Percentiles rank a stretch among this genome's conserved stretches.
These are phyloP conservation scores for Rosa multiflora DNA, from an alignment of 306 rosid species.

Conservation along the genomic window DNA sequence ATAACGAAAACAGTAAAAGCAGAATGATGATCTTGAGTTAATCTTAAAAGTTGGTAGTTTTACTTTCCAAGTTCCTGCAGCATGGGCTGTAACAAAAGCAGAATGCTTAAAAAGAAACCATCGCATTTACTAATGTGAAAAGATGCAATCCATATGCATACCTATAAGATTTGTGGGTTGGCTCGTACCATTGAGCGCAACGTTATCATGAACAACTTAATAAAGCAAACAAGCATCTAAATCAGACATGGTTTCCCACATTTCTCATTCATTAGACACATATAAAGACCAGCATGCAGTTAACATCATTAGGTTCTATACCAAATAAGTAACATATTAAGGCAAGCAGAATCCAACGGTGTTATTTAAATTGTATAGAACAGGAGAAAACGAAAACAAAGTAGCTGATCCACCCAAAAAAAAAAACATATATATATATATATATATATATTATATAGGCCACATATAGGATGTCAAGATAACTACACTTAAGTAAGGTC, in stretches of 20 bases:
- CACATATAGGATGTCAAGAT: too few relatives aligned
- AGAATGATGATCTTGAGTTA: constrained; percentile 72
- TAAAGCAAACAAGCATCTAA: neutral
- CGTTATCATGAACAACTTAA: constrained; percentile 21
- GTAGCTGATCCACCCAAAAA: too few relatives aligned
- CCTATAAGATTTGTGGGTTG: constrained; percentile 94
- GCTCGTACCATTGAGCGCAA: constrained; percentile 90
- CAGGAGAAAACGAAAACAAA: too few relatives aligned
- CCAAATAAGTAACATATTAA: constrained; percentile 6
- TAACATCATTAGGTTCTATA: neutral
- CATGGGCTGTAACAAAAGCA: too few relatives aligned
- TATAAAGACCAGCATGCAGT: neutral
- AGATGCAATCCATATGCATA: constrained; percentile 19
- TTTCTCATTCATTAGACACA: neutral
- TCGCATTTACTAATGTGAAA: neutral
- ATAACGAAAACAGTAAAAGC: too few relatives aligned
- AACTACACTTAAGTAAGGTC: too few relatives aligned
- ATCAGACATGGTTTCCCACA: neutral
- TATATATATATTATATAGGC: too few relatives aligned
- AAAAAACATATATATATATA: too few relatives aligned
- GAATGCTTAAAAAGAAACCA: too few relatives aligned
- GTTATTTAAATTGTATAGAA: neutral
- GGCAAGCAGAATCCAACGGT: constrained; percentile 7
- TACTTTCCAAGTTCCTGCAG: constrained; percentile 81
- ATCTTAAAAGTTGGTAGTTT: constrained; percentile 76